Base-by-base conservation (phyloP, 2,329 filamentous ascomycete species). In the Trichoderma pleuroti region DNA sequence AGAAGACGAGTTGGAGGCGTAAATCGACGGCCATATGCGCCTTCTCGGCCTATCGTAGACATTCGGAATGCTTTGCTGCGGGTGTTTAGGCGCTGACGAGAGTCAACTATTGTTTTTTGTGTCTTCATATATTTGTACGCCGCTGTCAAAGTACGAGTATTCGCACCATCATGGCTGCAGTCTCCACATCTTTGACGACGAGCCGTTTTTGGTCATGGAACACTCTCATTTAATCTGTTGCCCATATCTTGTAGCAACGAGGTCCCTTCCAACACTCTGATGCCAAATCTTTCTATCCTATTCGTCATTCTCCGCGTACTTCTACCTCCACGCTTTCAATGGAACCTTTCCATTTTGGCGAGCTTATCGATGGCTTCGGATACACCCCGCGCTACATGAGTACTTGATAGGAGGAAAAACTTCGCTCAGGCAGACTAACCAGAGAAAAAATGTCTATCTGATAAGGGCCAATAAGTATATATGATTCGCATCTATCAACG, bases 101-200 rank as follows among this genome's bases (percentile, higher is more conserved):
- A 36, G 24, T 6, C 18, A 34, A 24, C 49, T 16, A 39, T 24
- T 52, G 21, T 21, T 34, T 32, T 18, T 32, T 11, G n/a, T 52
- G 46, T 0, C 46, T 42, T 10, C 18, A 16, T 14, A 59, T 30
- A 32, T n/a, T 8, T 57, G 18, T 59, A 14, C 54, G 6, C 54
- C 18, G 42, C 42, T 9, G 42, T 46, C 14, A 30, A 30, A 5
- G 5, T 28, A 28, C 26, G 26, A 28, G 5, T 24, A 24, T 24
- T 26, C 21, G 18, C 11, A 7, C 74, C 9, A 73, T 77, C 70
- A 74, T 74, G 46, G 74, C 78, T 18, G 77, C 72, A 70, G 69
- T 76, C 32, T 57, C 76, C 21, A 12, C 56, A 1, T 74, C 77
- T 24, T 34, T 72, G 18, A 34, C 63, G 9, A 57, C 10, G 5